Conservation (phyloP, 1,139 yeast species). For the Blastobotrys persicus region DNA sequence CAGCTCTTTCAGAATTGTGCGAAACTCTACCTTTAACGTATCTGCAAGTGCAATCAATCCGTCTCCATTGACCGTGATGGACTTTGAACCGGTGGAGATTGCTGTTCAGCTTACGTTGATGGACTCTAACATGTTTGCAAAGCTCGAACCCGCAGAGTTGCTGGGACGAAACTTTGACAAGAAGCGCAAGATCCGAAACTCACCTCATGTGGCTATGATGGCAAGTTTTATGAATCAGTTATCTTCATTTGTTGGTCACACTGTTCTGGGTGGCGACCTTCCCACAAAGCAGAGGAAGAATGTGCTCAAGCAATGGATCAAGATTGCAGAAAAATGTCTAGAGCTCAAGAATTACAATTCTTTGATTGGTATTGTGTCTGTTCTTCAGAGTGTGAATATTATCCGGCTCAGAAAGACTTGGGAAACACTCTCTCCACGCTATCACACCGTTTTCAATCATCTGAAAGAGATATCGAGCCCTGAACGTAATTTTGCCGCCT, state of each 20-base stretch:
- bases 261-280: slow-evolving; percentile 46
- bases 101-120: slow-evolving; percentile 83
- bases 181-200: slow-evolving; percentile 54
- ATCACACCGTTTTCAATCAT: slow-evolving; percentile 61
- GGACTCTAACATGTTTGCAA: slow-evolving; percentile 69
- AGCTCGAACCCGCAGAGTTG: slow-evolving; percentile 68
- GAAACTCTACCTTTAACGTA: slow-evolving; percentile 16
- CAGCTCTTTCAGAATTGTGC: slow-evolving; percentile 21
- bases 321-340: slow-evolving; percentile 76
- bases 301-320: slow-evolving; percentile 75
- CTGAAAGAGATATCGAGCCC: slow-evolving; percentile 76
- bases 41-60: not conserved
- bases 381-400: slow-evolving; percentile 78
- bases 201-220: slow-evolving; percentile 72
- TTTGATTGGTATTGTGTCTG: slow-evolving; percentile 81
- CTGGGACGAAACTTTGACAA: slow-evolving; percentile 70
- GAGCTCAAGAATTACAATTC: slow-evolving; percentile 82
- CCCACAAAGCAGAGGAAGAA: slow-evolving; percentile 51
- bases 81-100: slow-evolving; percentile 73
- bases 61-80: slow-evolving; percentile 43
- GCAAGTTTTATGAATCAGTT: slow-evolving; percentile 74
- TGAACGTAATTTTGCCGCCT: slow-evolving; percentile 74
- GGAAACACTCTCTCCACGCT: slow-evolving; percentile 63
- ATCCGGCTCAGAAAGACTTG: slow-evolving; percentile 67
- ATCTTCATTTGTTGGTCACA: slow-evolving; percentile 79